Evolutionary conservation across 805 yeast genomes (phyloP).

Genomic region (Candida sphagnicola): DNA sequence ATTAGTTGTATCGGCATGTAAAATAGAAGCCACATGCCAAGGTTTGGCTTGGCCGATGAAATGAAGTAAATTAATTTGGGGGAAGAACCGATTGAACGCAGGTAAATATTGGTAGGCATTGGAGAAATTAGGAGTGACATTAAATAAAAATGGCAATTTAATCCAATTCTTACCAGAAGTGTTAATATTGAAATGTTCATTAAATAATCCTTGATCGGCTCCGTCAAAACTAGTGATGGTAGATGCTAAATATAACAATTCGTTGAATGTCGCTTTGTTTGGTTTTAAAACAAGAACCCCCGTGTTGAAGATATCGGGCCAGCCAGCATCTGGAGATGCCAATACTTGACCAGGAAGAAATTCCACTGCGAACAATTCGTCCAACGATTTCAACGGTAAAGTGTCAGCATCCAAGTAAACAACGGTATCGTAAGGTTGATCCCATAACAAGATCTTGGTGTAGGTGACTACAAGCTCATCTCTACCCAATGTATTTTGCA

Average conservation of each 20-base stretch:
- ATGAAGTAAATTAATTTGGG: constrained; percentile 27
- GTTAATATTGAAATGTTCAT: constrained; percentile 25
- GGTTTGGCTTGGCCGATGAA: constrained; percentile 32
- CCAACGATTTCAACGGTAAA: constrained; percentile 18
- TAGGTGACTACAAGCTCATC: constrained; percentile 24
- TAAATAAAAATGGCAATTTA: constrained; percentile 28
- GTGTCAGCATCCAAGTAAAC: constrained; percentile 27
- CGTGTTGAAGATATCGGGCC: constrained; percentile 31
- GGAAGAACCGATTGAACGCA: constrained; percentile 25
- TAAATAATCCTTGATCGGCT: constrained; percentile 36
- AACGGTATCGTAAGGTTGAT: constrained; percentile 17
- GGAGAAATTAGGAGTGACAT: constrained; percentile 28
- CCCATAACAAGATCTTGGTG: constrained; percentile 24
- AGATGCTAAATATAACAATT: constrained; percentile 13
- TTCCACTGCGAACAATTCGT: constrained; percentile 18
- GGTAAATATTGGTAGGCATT: constrained; percentile 31
- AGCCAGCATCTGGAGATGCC: constrained; percentile 29
- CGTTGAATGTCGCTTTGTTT: constrained; percentile 10
- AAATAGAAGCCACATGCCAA: constrained; percentile 19
- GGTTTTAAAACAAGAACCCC: constrained; percentile 25
- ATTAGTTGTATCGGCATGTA: constrained; percentile 14
- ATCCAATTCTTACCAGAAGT: constrained; percentile 25
- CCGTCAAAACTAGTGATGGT: constrained; percentile 26
- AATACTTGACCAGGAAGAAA: constrained; percentile 10
- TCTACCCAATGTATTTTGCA: constrained; percentile 20